Base-by-base conservation (phyloP, 2,329 filamentous ascomycete genomes). In the Talaromyces albobiverticillius region DNA sequence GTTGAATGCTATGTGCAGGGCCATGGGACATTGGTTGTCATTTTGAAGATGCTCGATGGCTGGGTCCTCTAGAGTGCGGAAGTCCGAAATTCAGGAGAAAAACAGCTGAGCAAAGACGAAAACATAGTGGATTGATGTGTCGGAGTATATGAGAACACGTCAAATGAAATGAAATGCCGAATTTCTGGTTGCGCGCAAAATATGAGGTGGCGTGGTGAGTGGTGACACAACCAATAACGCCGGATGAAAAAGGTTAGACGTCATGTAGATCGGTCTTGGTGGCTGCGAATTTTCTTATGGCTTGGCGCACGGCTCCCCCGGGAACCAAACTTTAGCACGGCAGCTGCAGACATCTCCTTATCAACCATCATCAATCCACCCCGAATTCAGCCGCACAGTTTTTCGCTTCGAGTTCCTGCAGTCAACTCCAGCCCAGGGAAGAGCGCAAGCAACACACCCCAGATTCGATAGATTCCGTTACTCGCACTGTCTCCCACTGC, bases 291-390 rank as follows among this genome's bases (percentile, higher is more conserved):
- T 40, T 43, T 51, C 48, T 26, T 26, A 43, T 25, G 53, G 41
- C 53, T 55, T 55, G 53, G 53, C 53, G 26, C 13, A 31, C 53
- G 53, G 53, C 48, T 51, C 13, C 47, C 47, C 47, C 47, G 48
- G 47, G 42, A 55, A 46, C 46, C 11, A 45, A n/a, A n/a, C n/a
- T n/a, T n/a, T n/a, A n/a, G n/a, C n/a, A n/a, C n/a, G n/a, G n/a
- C n/a, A n/a, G n/a, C n/a, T n/a, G n/a, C n/a, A n/a, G n/a, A 31
- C 42, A 29, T 51, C 53, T 43, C 34, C 34, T 38, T 51, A 16
- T 42, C 43, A 45, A 29, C 38, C 13, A 43, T 57, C 50, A 46
- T 42, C 23, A 40, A 45, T 54, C 45, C n/a, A 42, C 43, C 46
- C 45, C 47, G 45, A 42, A 41, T 40, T 38, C 26, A 34, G 32